These are phyloP conservation scores for Deinandra increscens DNA, from an alignment of 129 eudicot species.

Conservation along the genomic window DNA sequence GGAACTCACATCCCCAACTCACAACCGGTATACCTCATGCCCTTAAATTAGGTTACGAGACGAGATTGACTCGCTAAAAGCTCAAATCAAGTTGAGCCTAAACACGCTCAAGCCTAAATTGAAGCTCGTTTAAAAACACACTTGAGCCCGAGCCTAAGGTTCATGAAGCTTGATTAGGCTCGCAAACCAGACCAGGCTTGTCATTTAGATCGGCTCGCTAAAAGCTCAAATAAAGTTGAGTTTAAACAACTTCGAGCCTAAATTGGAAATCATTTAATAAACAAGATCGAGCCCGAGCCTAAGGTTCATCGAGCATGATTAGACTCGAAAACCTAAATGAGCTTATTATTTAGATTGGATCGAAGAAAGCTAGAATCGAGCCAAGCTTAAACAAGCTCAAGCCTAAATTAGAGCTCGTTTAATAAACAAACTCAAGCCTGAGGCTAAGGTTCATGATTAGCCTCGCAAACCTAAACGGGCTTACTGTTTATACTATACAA, in stretches of 20 bases:
- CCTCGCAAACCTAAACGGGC: background rate
- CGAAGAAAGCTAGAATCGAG: background rate
- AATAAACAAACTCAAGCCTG: background rate
- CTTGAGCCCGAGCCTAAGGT: background rate
- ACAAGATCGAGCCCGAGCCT: background rate
- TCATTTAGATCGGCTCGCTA: background rate
- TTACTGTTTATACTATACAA: background rate
- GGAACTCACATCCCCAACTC: too few species aligned
- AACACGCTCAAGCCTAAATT: background rate
- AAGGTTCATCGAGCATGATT: background rate
- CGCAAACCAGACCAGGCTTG: background rate
- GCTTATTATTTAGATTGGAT: background rate
- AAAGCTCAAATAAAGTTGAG: background rate
- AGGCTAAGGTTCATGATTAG: background rate
- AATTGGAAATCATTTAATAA: background rate
- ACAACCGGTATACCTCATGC: too few species aligned
- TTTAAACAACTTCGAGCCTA: background rate
- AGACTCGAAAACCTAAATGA: background rate
- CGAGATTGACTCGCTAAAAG: background rate
- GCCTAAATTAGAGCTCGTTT: background rate
- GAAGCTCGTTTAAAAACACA: background rate
- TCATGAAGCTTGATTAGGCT: background rate
- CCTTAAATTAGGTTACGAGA: background rate
- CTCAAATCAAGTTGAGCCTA: background rate
- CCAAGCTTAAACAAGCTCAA: background rate